These are phyloP conservation scores for Leccinum pellstonianum DNA, from an alignment of 768 basidiomycete species.

Conservation along the genomic window DNA sequence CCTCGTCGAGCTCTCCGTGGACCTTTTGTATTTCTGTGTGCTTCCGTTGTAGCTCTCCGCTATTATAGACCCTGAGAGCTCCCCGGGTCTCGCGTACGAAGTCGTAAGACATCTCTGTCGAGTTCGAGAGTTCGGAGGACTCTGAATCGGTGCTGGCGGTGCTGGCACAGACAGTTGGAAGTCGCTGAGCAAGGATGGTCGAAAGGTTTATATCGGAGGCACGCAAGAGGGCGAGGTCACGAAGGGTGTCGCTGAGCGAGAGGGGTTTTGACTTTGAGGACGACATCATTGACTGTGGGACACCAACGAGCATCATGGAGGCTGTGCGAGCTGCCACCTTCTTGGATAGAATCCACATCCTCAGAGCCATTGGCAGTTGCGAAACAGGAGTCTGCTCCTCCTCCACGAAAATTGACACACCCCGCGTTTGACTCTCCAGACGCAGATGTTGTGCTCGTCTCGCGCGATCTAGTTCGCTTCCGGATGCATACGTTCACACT, in stretches of 20 bases:
- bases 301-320: background rate
- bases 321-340: background rate
- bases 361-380: background rate
- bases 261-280: conserved; percentile 44
- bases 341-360: conserved; percentile 13
- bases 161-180: background rate
- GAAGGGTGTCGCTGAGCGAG: conserved; percentile 55
- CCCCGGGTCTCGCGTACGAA: conserved; percentile 58
- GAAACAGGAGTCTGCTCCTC: background rate
- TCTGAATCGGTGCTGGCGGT: conserved; percentile 3
- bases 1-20: conserved; percentile 54
- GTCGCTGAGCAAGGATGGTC: conserved; percentile 23
- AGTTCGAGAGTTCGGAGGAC: conserved; percentile 15
- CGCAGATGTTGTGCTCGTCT: conserved; percentile 53
- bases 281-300: conserved; percentile 20
- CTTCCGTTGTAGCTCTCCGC: conserved; percentile 51
- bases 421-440: conserved; percentile 51
- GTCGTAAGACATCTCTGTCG: conserved; percentile 49
- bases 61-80: conserved; percentile 44
- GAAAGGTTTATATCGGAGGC: conserved; percentile 51
- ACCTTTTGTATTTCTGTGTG: conserved; percentile 55
- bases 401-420: conserved; percentile 34
- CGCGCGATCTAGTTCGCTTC: conserved; percentile 37
- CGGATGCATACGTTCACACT: conserved; percentile 57
- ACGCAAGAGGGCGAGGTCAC: conserved; percentile 70